These are phyloP conservation scores for Earliella scabrosa DNA, from an alignment of 1,284 basidiomycete genomes.

Conservation along the genomic window DNA sequence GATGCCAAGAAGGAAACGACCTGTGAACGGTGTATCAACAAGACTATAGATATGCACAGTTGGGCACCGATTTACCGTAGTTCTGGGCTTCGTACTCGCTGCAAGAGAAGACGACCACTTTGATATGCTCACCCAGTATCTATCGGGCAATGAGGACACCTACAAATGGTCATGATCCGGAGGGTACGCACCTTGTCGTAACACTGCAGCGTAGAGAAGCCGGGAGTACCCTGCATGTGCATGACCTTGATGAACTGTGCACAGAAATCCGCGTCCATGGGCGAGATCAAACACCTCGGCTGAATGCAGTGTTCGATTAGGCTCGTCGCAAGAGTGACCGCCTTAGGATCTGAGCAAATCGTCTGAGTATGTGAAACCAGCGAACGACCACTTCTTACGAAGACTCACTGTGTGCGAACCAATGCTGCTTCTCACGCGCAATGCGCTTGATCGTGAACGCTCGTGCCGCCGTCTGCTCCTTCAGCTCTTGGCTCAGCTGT, in stretches of 20 bases:
- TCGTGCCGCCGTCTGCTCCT: conserved; percentile 75
- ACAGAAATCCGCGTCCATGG: conserved; percentile 95
- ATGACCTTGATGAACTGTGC: conserved; percentile 89
- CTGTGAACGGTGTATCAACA: conserved; percentile 40
- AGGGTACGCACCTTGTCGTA: conserved; percentile 84
- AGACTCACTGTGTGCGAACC: conserved; percentile 84
- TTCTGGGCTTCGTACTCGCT: conserved; percentile 97
- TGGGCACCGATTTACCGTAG: too few species aligned
- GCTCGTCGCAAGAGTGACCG: conserved; percentile 55
- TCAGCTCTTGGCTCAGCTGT: conserved; percentile 68
- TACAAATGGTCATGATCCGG: too few species aligned
- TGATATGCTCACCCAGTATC: conserved; percentile 84
- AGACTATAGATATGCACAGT: not conserved
- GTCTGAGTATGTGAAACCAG: too few species aligned
- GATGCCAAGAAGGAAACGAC: conserved; percentile 84
- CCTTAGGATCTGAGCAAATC: conserved; percentile 50
- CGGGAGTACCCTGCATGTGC: conserved; percentile 85
- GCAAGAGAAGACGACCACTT: conserved; percentile 87
- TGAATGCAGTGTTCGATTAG: conserved; percentile 92
- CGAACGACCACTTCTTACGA: too few species aligned
- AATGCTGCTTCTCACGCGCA: conserved; percentile 81
- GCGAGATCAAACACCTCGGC: conserved; percentile 90
- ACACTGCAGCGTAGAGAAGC: conserved; percentile 85
- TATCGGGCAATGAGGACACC: conserved; percentile 36
- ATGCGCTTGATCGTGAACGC: conserved; percentile 79